phyloP scores from a whole-genome alignment of 2,329 filamentous ascomycete genomes.

The Alternaria sp. region DNA sequence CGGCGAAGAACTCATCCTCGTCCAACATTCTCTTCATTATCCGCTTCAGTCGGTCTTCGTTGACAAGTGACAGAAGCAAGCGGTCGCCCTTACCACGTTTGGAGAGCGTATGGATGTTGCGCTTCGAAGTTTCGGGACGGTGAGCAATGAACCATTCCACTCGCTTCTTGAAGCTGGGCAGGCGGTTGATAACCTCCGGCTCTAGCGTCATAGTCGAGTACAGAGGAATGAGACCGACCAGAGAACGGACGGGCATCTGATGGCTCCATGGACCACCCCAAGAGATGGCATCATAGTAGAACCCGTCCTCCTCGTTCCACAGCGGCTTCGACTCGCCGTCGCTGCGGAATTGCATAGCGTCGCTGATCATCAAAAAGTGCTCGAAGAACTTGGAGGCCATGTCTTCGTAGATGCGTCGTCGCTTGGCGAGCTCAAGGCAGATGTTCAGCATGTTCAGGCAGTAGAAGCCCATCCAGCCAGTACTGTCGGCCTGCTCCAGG shows the following conservation, averaged over 20 bases:
- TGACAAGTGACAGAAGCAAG: conserved; percentile 87
- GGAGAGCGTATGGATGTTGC: conserved; percentile 92
- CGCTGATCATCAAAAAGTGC: conserved; percentile 96
- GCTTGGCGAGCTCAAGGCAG: conserved; percentile 90
- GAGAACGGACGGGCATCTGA: conserved; percentile 87
- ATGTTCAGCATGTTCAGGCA: conserved; percentile 97
- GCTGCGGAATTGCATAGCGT: conserved; percentile 83
- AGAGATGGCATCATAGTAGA: conserved; percentile 98
- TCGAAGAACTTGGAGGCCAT: conserved; percentile 98
- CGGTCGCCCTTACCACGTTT: conserved; percentile 90
- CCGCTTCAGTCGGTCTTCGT: conserved; percentile 87
- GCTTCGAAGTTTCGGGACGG: conserved; percentile 82
- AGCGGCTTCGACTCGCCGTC: conserved; percentile 78
- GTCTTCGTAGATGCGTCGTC: conserved; percentile 93
- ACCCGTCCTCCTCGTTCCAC: conserved; percentile 96
- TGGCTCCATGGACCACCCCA: conserved; percentile 94
- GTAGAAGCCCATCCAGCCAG: conserved; percentile 99
- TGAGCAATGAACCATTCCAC: conserved; percentile 95
- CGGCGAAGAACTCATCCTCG: conserved; percentile 89
- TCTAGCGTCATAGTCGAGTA: conserved; percentile 93
- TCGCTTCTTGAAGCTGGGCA: conserved; percentile 91
- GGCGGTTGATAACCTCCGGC: conserved; percentile 88
- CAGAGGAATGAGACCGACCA: conserved; percentile 91
- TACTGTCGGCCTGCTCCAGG: conserved; percentile 95
- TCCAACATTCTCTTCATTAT: conserved; percentile 93